Percentiles rank a stretch among this genome's conserved stretches.
These are phyloP conservation scores for Penicillium paradoxum DNA, from an alignment of 495 filamentous ascomycete genomes.

Conservation along the genomic window DNA sequence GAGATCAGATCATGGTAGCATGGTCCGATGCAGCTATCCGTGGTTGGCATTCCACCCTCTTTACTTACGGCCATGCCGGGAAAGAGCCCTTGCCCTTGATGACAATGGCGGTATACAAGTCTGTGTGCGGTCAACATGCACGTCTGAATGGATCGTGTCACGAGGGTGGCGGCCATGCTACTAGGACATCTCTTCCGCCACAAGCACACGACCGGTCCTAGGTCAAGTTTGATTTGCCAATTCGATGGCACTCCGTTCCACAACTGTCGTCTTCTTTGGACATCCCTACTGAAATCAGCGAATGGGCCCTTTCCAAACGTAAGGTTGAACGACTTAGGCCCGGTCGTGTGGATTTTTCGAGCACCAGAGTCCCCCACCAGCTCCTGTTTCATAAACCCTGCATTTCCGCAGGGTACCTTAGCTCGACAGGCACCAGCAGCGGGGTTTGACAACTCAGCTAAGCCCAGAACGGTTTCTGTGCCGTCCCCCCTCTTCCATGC, in stretches of 20 bases:
- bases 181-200: constrained; percentile 18
- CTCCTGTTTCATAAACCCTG: constrained; percentile 9
- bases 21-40: constrained; percentile 22
- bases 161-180: constrained; percentile 22
- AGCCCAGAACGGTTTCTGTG: constrained; percentile 11
- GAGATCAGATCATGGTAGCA: constrained; percentile 19
- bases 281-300: background rate
- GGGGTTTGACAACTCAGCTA: constrained; percentile 3
- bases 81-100: background rate
- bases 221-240: constrained; percentile 13
- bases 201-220: constrained; percentile 12
- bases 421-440: constrained; percentile 3
- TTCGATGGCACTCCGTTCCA: background rate
- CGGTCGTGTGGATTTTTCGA: background rate
- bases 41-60: constrained; percentile 18
- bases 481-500: constrained; percentile 12
- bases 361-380: constrained; percentile 4
- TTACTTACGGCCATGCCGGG: background rate
- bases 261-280: background rate
- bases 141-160: constrained; percentile 6
- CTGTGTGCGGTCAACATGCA: background rate
- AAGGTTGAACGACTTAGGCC: background rate
- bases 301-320: constrained; percentile 1
- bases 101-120: background rate
- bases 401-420: constrained; percentile 2